Evolutionary conservation across 2,329 filamentous ascomycete species (phyloP).

Genomic region (Biscogniauxia mediterranea): DNA sequence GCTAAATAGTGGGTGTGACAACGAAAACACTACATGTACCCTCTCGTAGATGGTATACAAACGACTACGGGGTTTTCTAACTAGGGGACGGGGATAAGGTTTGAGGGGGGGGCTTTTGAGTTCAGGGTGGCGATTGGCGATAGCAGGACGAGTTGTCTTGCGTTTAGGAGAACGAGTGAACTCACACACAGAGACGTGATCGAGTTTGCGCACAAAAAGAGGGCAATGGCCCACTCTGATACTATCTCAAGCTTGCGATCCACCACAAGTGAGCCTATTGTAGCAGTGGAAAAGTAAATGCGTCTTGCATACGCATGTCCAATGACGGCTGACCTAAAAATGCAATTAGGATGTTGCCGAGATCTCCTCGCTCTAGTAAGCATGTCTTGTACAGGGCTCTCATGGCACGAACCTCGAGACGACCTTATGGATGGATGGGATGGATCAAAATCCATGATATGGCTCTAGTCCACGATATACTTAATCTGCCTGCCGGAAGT

Average conservation of each 20-base stretch:
- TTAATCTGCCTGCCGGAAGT: background rate
- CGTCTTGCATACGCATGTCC: background rate
- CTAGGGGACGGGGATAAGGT: background rate
- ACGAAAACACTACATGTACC: background rate
- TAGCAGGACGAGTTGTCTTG: background rate
- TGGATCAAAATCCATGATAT: too few relatives aligned
- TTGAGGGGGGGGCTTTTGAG: too few relatives aligned
- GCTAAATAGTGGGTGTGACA: background rate
- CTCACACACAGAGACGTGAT: background rate
- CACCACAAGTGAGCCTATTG: background rate
- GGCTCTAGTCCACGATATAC: background rate
- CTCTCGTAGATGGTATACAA: background rate
- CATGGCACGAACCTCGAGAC: background rate
- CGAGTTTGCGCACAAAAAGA: background rate
- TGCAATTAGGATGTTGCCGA: background rate
- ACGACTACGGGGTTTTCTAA: background rate
- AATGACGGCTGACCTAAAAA: background rate
- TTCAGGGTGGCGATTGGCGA: background rate
- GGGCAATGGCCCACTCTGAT: background rate
- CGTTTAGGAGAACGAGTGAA: background rate
- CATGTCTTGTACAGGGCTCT: background rate
- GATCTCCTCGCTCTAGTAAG: background rate
- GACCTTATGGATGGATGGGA: too few relatives aligned
- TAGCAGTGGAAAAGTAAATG: background rate
- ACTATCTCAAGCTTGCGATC: background rate